A percentile compares a stretch with the other conserved stretches of the same genome.
Evolutionary conservation across 768 basidiomycete genomes (phyloP).

Genomic region (Boletales sp.): DNA sequence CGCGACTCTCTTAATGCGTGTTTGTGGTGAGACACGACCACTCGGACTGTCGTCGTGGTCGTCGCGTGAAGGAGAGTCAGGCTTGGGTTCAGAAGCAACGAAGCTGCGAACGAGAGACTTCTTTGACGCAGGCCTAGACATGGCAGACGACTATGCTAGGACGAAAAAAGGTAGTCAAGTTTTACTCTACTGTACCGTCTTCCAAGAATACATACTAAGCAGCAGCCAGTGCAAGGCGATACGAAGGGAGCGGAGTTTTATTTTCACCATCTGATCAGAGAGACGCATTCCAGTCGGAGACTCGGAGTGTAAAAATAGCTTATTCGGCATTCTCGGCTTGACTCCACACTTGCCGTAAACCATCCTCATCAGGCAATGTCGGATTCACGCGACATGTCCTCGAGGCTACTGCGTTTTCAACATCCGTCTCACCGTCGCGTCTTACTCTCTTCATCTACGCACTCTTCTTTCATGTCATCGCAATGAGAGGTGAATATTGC

Average conservation of each 20-base stretch:
- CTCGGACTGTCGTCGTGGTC: constrained; percentile 25
- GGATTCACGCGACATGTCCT: constrained; percentile 20
- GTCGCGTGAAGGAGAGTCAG: constrained; percentile 32
- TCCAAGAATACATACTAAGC: constrained; percentile 18
- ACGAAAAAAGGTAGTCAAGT: constrained; percentile 3
- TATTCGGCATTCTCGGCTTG: constrained; percentile 17
- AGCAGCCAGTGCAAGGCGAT: not conserved
- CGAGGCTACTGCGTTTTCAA: constrained; percentile 21
- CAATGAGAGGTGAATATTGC: constrained; percentile 75
- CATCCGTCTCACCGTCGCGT: constrained; percentile 12
- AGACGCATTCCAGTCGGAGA: not conserved
- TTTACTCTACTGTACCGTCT: constrained; percentile 9
- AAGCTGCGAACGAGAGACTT: constrained; percentile 19
- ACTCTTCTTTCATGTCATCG: constrained; percentile 18
- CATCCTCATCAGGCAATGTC: not conserved
- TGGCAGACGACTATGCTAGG: constrained; percentile 11
- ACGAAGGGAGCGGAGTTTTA: constrained; percentile 1
- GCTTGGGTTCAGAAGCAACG: constrained; percentile 28
- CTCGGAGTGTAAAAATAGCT: constrained; percentile 12
- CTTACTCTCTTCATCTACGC: constrained; percentile 16
- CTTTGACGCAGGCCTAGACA: constrained; percentile 25
- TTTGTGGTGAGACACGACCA: constrained; percentile 31
- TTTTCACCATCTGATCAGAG: no score
- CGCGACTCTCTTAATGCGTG: constrained; percentile 52
- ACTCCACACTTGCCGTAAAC: constrained; percentile 4